Conservation (phyloP, 805 yeast genomes). For the Candida manassasensis region DNA sequence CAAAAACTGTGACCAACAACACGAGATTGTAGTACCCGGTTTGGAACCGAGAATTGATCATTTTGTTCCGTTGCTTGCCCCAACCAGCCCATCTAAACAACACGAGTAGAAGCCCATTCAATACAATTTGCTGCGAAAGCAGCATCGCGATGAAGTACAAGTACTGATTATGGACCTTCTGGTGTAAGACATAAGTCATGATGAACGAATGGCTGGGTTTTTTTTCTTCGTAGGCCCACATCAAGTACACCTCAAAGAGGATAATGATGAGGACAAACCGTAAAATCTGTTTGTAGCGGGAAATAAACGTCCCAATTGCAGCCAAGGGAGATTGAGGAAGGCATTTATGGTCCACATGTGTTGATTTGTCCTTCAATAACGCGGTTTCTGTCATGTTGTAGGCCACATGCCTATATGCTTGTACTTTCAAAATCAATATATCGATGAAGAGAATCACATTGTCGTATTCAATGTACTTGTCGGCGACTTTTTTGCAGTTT, state of each 20-base stretch:
- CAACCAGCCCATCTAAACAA: slow-evolving; percentile 14
- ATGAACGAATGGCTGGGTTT: slow-evolving; percentile 28
- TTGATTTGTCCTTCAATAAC: slow-evolving; percentile 10
- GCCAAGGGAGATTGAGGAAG: neutral
- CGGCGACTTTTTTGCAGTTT: slow-evolving; percentile 70
- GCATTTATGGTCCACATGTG: slow-evolving; percentile 5
- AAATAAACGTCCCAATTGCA: slow-evolving; percentile 5
- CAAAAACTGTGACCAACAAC: slow-evolving; percentile 62
- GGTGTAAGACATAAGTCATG: slow-evolving; percentile 21
- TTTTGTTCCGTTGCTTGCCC: slow-evolving; percentile 15
- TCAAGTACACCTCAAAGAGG: slow-evolving; percentile 82
- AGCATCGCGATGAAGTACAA: slow-evolving; percentile 51
- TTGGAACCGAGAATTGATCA: slow-evolving; percentile 21
- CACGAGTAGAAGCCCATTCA: slow-evolving; percentile 33
- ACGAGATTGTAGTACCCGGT: slow-evolving; percentile 35
- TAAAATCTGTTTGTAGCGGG: slow-evolving; percentile 18
- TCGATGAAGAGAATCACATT: slow-evolving; percentile 80
- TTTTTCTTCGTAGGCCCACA: slow-evolving; percentile 88
- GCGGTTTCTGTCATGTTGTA: slow-evolving; percentile 54
- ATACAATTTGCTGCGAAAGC: slow-evolving; percentile 39
- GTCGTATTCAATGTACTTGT: slow-evolving; percentile 88
- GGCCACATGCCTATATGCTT: slow-evolving; percentile 82
- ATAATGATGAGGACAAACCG: slow-evolving; percentile 58
- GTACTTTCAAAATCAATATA: slow-evolving; percentile 75
- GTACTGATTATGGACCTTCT: slow-evolving; percentile 48